phyloP scores from a whole-genome alignment of 2,329 filamentous ascomycete species.

The Balansia obtecta region DNA sequence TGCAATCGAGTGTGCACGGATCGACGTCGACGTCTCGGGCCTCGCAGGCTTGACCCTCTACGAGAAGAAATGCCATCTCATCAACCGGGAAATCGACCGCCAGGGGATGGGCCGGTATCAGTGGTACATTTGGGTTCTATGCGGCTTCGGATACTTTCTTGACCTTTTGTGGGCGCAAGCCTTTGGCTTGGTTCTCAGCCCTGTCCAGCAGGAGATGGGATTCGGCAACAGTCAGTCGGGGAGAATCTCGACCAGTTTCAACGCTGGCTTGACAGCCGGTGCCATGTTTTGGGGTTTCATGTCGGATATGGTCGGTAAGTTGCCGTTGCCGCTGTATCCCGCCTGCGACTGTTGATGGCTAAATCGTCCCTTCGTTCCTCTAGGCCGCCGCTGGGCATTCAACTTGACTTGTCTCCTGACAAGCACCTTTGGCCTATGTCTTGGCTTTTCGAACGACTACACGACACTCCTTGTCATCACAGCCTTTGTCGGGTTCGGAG shows the following conservation, averaged over 20 bases:
- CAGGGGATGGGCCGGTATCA: slow-evolving; percentile 42
- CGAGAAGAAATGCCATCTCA: slow-evolving; percentile 23
- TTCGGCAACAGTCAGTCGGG: slow-evolving; percentile 27
- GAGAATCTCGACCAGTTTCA: slow-evolving; percentile 43
- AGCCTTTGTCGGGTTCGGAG: slow-evolving; percentile 40
- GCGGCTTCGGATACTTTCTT: slow-evolving; percentile 41
- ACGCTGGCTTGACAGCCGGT: slow-evolving; percentile 29
- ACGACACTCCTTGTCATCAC: slow-evolving; percentile 38
- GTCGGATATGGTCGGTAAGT: slow-evolving; percentile 33
- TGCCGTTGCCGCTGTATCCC: not conserved
- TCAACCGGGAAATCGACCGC: slow-evolving; percentile 33
- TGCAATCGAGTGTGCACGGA: not conserved
- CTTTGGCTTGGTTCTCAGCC: slow-evolving; percentile 40
- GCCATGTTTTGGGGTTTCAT: slow-evolving; percentile 44
- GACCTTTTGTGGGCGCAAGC: slow-evolving; percentile 47
- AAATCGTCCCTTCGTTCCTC: not conserved
- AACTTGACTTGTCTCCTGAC: slow-evolving; percentile 44
- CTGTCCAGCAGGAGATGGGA: slow-evolving; percentile 43
- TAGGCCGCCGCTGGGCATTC: slow-evolving; percentile 40
- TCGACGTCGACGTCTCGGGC: slow-evolving; percentile 8
- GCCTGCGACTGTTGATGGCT: not conserved
- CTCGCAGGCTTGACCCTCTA: slow-evolving; percentile 15
- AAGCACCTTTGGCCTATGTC: slow-evolving; percentile 38
- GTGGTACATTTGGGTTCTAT: slow-evolving; percentile 38
- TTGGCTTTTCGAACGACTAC: slow-evolving; percentile 37